Conservation (phyloP, 2,329 filamentous ascomycete genomes). For the Aureobasidium pullulans region DNA sequence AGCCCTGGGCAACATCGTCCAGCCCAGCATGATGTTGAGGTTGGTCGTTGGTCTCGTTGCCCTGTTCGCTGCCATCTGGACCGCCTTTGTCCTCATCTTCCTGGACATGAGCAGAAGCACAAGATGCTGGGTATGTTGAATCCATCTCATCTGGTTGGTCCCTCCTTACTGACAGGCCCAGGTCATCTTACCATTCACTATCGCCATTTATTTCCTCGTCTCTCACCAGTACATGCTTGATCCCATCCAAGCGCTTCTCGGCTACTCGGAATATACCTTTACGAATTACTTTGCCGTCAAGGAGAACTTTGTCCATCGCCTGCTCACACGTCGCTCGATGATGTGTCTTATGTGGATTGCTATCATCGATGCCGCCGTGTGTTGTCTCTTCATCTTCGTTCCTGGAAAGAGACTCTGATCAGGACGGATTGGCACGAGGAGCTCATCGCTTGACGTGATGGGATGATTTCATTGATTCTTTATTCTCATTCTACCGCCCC, state of each 20-base stretch:
- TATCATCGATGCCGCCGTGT: constrained; percentile 71
- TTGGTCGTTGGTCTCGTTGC: constrained; percentile 77
- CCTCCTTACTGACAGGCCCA: constrained; percentile 24
- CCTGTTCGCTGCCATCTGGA: constrained; percentile 91
- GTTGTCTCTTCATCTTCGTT: constrained; percentile 88
- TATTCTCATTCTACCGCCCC: neutral
- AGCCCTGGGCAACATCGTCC: constrained; percentile 90
- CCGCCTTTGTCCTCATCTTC: constrained; percentile 88
- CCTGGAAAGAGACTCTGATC: constrained; percentile 70
- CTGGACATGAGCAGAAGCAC: constrained; percentile 66
- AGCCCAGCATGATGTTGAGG: constrained; percentile 77
- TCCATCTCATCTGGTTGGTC: neutral
- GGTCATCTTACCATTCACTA: constrained; percentile 81
- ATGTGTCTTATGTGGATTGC: constrained; percentile 72
- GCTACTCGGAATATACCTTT: constrained; percentile 92
- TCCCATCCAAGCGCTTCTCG: constrained; percentile 79
- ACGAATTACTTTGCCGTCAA: constrained; percentile 83
- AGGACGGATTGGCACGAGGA: neutral
- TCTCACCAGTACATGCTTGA: constrained; percentile 96
- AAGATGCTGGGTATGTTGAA: constrained; percentile 68
- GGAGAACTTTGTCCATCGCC: constrained; percentile 82
- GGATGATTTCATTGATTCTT: neutral
- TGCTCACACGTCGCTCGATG: constrained; percentile 74
- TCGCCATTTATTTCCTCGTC: constrained; percentile 80
- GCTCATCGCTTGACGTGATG: neutral